Base-by-base conservation (phyloP, 2,329 filamentous ascomycete genomes). In the Cladophialophora exuberans region DNA sequence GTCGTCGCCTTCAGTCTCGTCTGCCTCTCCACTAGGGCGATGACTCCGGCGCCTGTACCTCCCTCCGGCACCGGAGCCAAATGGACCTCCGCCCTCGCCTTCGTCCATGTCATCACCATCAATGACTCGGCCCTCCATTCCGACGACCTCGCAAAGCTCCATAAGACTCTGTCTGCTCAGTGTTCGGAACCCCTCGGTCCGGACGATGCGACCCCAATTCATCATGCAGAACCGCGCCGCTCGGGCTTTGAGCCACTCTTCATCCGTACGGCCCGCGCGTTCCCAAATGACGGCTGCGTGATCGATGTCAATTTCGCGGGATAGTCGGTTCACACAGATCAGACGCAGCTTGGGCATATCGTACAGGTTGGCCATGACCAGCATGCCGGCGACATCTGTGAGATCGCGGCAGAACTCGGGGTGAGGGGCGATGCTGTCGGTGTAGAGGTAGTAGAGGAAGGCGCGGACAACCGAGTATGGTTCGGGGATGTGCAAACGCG, bases 341-440 rank as follows among this genome's bases (percentile, higher is more conserved):
- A 96, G 82, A 17, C 93, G 88, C 20, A 99, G 83, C 63, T 94
- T 90, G 1, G 92, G 92, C 76, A 99, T 95, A 68, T 97, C 93
- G 75, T 99, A 99, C 42, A 97, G 89, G 70, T 97, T 97, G 38
- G 91, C 91, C 89, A 99, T 95, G 61, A 99, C 93, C 2, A 99
- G 81, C 72, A 99, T 84, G 6, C 94, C 93, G 0, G 94, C 93
- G 11, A 97, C 91, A 64, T 97, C 92, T 25, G 86, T 84, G 17
- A 97, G 83, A 6, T 74, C 78, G 0, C 83, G 78, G 42, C 82
- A 83, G 59, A 79, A 78, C 44, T 87, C 82, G 0, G 83, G 83
- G 54, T 78, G 75, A n/a, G 71, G 73, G 2, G 73, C 70, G 63
- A 99, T 97, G 64, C 87, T 93, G 71, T 99, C 94, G 0, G 94